phyloP scores from a whole-genome alignment of 2,329 filamentous ascomycete species.

The Chaetomiaceae sp. region DNA sequence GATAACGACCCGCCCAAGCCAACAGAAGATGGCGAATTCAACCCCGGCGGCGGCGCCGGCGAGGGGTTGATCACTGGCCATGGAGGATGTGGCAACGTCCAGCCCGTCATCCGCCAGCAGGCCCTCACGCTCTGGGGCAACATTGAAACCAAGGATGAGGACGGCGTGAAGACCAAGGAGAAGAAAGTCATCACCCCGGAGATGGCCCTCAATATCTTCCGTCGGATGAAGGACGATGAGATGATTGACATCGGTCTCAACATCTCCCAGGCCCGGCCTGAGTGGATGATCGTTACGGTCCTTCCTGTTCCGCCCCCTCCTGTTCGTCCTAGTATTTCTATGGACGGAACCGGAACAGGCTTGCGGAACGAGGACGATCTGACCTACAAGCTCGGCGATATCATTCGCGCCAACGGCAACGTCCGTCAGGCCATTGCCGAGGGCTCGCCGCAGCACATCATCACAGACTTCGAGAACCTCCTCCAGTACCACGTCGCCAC shows the following conservation, averaged over 20 bases:
- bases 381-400: conserved; percentile 98
- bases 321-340: conserved; percentile 93
- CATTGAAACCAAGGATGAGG: conserved; percentile 72
- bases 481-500: conserved; percentile 98
- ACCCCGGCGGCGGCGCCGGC: conserved; percentile 49
- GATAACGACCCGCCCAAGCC: conserved; percentile 69
- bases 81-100: conserved; percentile 87
- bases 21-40: conserved; percentile 63
- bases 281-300: conserved; percentile 97
- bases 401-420: conserved; percentile 95
- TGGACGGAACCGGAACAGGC: conserved; percentile 88
- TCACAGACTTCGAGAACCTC: conserved; percentile 83
- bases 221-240: conserved; percentile 75
- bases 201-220: conserved; percentile 80
- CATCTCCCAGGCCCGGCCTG: conserved; percentile 88
- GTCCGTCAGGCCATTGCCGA: conserved; percentile 87
- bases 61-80: conserved; percentile 58
- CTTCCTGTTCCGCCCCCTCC: conserved; percentile 92
- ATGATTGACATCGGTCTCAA: conserved; percentile 86
- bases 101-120: conserved; percentile 82
- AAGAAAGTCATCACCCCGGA: conserved; percentile 79
- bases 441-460: conserved; percentile 86
- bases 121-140: conserved; percentile 76
- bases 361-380: conserved; percentile 97
- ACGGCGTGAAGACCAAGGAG: conserved; percentile 67